A percentile compares a stretch with the other conserved stretches of the same genome.
Conservation (phyloP, 2,329 filamentous ascomycete genomes). For the Nannizzia gypsea region DNA sequence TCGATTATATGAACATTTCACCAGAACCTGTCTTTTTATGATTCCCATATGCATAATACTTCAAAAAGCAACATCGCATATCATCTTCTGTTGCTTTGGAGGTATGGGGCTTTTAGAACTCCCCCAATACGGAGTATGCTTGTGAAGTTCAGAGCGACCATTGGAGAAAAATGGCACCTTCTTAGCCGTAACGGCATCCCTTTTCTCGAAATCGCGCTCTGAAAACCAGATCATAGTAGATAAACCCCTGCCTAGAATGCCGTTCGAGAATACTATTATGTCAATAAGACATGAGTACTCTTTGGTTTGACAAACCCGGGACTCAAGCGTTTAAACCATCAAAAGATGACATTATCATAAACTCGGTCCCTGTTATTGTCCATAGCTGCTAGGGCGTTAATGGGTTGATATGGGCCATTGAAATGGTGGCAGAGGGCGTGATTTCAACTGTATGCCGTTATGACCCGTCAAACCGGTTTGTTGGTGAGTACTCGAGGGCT, state of each 20-base stretch:
- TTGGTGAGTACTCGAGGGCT: background rate
- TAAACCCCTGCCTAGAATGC: background rate
- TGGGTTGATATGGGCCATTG: background rate
- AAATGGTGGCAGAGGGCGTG: background rate
- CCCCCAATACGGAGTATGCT: no score
- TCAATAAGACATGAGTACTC: background rate
- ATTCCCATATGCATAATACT: background rate
- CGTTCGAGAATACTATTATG: background rate
- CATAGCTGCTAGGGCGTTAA: background rate
- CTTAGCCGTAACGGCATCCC: background rate
- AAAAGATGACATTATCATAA: background rate
- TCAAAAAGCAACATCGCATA: background rate
- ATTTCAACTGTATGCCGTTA: background rate
- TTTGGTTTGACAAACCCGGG: background rate
- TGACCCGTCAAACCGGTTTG: background rate
- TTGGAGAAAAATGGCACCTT: background rate
- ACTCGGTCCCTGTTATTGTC: background rate
- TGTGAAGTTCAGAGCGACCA: background rate
- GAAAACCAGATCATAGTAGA: background rate
- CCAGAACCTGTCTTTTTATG: background rate
- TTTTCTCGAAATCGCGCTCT: background rate
- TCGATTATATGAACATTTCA: background rate
- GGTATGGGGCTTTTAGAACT: no score
- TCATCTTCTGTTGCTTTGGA: background rate
- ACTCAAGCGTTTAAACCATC: background rate